Evolutionary conservation across 352 stramenopile genomes (phyloP), one percentile per base, ranked within the genome.

Genomic region (Phytopythium kandeliae): DNA sequence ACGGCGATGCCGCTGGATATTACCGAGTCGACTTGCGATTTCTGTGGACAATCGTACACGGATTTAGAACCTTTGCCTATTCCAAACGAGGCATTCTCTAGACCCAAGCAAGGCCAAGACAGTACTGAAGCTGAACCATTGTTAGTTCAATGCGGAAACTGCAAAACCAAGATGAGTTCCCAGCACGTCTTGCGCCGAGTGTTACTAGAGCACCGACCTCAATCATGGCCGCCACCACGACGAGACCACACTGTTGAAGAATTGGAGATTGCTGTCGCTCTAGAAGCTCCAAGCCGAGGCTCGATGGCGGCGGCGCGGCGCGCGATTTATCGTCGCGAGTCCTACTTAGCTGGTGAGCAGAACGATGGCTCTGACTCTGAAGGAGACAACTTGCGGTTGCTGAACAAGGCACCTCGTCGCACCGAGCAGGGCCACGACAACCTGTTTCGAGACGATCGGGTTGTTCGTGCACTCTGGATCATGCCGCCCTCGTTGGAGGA

Each of bases 401-500:
- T 43, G 17, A 43, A 43, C 19, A 6, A 12, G 3, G 16, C 37
- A 2, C 37, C 37, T 4, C 22, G 16, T 11, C 37, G 37, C 3
- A 2, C 8, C 37, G 37, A 43, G 37, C 37, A 17, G 16, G 13
- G 37, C 17, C 37, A 43, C 6, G 37, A 43, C 37, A 17, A 43
- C 19, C 4, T 11, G 37, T 12, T 43, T 8, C 37, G 37, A 5
- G 37, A 21, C 19, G 37, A 43, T 11, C 17, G 2, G 2, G 37
- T 43, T 17, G 37, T 17, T 15, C 37, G 37, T 9, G 19, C 37
- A 17, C 15, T 45, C 21, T 8, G 15, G 7, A 34, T 2, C 4
- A 19, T 34, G 11, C 24, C 38, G 40, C 16, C 17, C 28, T 30
- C 35, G 49, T 17, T 55, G n/a, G 49, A 55, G 1, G 49, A 55